These are phyloP conservation scores for Fomitiporia mediterranea DNA, from an alignment of 1,284 basidiomycete species.

Conservation along the genomic window DNA sequence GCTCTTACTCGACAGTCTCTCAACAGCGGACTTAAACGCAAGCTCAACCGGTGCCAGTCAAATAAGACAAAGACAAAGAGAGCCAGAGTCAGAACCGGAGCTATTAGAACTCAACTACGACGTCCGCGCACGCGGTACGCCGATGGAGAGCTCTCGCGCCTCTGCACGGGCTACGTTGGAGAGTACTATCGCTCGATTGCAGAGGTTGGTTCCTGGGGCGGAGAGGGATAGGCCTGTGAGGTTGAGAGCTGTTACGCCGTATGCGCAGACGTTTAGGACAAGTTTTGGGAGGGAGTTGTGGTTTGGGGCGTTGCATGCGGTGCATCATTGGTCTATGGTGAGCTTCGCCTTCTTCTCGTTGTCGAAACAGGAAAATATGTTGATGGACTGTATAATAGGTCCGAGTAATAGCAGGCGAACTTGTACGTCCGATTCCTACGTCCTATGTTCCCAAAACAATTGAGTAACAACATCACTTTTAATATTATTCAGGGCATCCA, in stretches of 20 bases:
- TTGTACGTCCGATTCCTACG: constrained; percentile 41
- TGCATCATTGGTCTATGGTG: constrained; percentile 85
- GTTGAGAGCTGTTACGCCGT: constrained; percentile 75
- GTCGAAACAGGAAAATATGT: not conserved
- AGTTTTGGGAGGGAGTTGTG: constrained; percentile 85
- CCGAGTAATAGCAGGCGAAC: constrained; percentile 74
- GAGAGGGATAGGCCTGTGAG: constrained; percentile 53
- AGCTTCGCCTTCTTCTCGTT: constrained; percentile 24
- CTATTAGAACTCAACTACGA: constrained; percentile 63
- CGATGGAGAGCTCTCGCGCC: constrained; percentile 67
- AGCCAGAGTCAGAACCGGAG: not conserved
- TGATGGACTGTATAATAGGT: too few species aligned
- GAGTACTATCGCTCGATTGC: constrained; percentile 53
- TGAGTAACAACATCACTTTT: constrained; percentile 21
- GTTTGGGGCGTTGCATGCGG: constrained; percentile 80
- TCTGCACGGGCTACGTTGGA: constrained; percentile 55
- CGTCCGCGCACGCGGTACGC: constrained; percentile 65
- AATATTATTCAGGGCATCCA: constrained; percentile 46
- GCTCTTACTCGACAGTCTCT: constrained; percentile 53
- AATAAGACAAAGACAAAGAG: too few species aligned
- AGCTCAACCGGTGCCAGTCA: too few species aligned
- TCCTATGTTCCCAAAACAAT: constrained; percentile 14
- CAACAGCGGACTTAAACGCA: too few species aligned
- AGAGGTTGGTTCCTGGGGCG: constrained; percentile 44
- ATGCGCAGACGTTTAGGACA: constrained; percentile 66